Evolutionary conservation across 2,329 filamentous ascomycete species (phyloP), one percentile per base, ranked within the genome.

Genomic region (Tolypocladium nubicola): DNA sequence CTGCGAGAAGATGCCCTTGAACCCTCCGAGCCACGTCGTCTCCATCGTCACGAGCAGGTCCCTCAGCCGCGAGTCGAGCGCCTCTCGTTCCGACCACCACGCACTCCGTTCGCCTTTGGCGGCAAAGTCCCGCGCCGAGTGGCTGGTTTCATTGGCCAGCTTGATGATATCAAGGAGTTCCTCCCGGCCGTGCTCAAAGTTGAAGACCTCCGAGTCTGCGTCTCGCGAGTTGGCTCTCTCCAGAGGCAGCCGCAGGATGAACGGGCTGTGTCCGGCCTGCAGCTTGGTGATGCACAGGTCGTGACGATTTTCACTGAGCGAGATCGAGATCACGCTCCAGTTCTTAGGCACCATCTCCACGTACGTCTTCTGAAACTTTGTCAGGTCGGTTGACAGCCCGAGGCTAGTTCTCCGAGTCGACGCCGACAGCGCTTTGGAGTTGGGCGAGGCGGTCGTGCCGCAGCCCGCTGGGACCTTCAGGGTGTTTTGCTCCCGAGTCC

Each of bases 11-110:
- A 99, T 87, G 19, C 93, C 92, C 58, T 86, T 87, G 79, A 99
- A 99, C 0, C 94, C 94, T 53, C 93, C 92, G 6, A 99, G 82
- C 94, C 94, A 99, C 26, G 94, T 86, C 60, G 89, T 87, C 71
- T 99, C 93, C 43, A 99, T 88, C 59, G 90, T 95, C 56, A 85
- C 79, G 1, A 99, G 78, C 11, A 99, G 80, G 54, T 89, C 86
- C 60, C 84, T 85, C 30, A 99, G 78, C 11, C 90, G 85, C 38
- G 75, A 74, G 67, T 99, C 94, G 19, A 99, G 78, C 3, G 81
- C 81, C 70, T 94, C 87, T 16, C 95, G 84, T 67, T 92, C 88
- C 5, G 82, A 82, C 92, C 94, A 99, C 94, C 94, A 99, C 52
- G 86, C 85, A 43, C 83, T 83, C 69, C 90, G 91, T 35, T 88